Evolutionary conservation across 2,329 filamentous ascomycete genomes (phyloP), one percentile per base, ranked within the genome.

Genomic region (Metarhizium robertsii): DNA sequence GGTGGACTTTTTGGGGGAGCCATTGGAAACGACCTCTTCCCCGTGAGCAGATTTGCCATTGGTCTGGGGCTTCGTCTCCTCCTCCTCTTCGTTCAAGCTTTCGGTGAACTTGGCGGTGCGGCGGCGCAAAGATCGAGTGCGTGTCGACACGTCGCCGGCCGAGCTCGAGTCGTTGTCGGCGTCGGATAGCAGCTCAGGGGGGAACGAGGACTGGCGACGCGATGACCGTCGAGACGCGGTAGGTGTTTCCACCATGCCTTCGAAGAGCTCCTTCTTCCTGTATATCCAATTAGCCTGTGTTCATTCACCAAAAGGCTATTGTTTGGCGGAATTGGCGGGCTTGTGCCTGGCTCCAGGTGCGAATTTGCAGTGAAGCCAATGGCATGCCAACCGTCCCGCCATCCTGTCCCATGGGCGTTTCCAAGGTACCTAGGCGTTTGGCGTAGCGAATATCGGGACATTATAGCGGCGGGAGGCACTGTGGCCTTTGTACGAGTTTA

Each of bases 181-280:
- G 55, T 79, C 79, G 45, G 74, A 72, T 42, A 7, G 48, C n/a
- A 64, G 60, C 29, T 78, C 75, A 52, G 70, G 63, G 40, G 73
- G 69, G 52, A 77, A 71, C 29, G 75, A 75, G 10, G 77, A 73
- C 64, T 79, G 80, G 62, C 79, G 77, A 63, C 78, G 74, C 49
- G 72, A 71, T 56, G 73, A 72, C 47, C 77, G 77, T 46, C 69
- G 69, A 40, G 58, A 57, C 52, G 58, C 45, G 52, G 55, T 62
- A 30, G 80, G 79, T 8, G 80, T 84, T 67, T 82, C 79, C 58
- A 84, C 70, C 80, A 84, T 81, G 62, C 80, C 80, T 40, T 81
- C 75, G 62, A 81, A 83, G 56, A 81, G 76, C 65, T 83, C 80
- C 69, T 81, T 82, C 69, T 84, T 84, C 61, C 80, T 84, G 43